These are phyloP conservation scores for Corrigiola litoralis DNA, from an alignment of 179 eudicot genomes.

Conservation along the genomic window DNA sequence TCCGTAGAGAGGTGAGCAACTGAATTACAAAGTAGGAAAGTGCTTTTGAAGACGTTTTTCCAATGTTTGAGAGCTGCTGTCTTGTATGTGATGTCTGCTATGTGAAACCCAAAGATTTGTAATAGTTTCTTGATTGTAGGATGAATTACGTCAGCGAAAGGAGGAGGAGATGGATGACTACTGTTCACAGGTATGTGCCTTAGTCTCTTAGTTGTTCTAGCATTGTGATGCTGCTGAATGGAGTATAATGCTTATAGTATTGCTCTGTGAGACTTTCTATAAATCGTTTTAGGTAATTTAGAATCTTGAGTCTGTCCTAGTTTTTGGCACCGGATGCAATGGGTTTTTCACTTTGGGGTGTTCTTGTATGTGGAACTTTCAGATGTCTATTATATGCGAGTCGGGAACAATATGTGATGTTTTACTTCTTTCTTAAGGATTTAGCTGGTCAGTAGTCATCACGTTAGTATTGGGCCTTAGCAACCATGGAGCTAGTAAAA, in stretches of 20 bases:
- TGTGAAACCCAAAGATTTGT: neutral
- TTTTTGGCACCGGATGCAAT: too few species aligned
- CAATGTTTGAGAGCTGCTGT: too few species aligned
- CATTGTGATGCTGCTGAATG: neutral
- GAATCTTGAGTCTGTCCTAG: too few species aligned
- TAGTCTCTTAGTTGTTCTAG: neutral
- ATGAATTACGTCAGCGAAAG: slow-evolving; percentile 88
- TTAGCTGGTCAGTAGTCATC: neutral
- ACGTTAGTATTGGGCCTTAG: too few species aligned
- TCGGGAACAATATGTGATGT: neutral
- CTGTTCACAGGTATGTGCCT: slow-evolving; percentile 69
- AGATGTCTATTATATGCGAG: too few species aligned
- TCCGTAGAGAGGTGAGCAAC: too few species aligned
- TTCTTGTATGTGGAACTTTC: too few species aligned
- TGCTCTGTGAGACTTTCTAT: too few species aligned
- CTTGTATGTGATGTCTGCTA: neutral
- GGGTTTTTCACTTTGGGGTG: too few species aligned
- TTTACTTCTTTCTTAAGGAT: neutral
- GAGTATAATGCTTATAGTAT: neutral
- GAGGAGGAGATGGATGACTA: slow-evolving; percentile 99
- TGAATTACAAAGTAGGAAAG: too few species aligned
- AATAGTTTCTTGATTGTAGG: slow-evolving; percentile 37
- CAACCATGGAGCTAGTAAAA: neutral
- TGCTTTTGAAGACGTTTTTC: too few species aligned
- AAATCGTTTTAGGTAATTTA: too few species aligned